Evolutionary conservation across 2,329 filamentous ascomycete species (phyloP), one percentile per base, ranked within the genome.

Genomic region (Aureobasidium sp.): DNA sequence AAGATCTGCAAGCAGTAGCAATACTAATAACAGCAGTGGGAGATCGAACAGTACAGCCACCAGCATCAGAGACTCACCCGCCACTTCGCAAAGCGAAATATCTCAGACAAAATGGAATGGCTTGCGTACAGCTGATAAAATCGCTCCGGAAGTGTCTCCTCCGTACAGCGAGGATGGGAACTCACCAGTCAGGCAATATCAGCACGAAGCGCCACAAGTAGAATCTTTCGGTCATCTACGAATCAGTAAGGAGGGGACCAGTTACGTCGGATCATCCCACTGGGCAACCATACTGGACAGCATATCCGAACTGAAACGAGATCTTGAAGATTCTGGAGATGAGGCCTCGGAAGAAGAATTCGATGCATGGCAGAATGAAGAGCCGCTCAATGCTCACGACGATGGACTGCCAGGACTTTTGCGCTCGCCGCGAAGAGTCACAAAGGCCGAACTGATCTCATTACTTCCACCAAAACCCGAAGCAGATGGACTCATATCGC

Each of bases 261-360:
- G 88, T 71, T 94, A 93, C 65, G 74, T 91, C 57, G 89, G 88
- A 53, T 85, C 89, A 59, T 84, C 87, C 53, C 86, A 93, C 68
- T 94, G 89, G 88, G 84, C 87, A 61, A 81, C 84, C 34, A 81
- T 94, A 50, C 72, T 94, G 52, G 77, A 81, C 60, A 87, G 90
- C 68, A 68, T 68, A 25, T 62, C 60, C 22, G 65, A 67, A 6
- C 42, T 68, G 38, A 67, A 66, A 52, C 58, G 62, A 12, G 63
- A 67, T 21, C 57, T 68, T 4, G 63, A 57, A 2, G 61, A 64
- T 14, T 62, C 63, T 7, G 57, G 59, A 21, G 59, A 61, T 2
- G 60, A 60, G 11, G 55, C 58, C 3, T 56, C 60, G 2, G 60
- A 62, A 3, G 44, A 48, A 3, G 48, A 53, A 0, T 50, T 37